Evolutionary conservation across 225 moss, liverwort and hornwort species (phyloP).

Genomic region (Anthoceros angustus): DNA sequence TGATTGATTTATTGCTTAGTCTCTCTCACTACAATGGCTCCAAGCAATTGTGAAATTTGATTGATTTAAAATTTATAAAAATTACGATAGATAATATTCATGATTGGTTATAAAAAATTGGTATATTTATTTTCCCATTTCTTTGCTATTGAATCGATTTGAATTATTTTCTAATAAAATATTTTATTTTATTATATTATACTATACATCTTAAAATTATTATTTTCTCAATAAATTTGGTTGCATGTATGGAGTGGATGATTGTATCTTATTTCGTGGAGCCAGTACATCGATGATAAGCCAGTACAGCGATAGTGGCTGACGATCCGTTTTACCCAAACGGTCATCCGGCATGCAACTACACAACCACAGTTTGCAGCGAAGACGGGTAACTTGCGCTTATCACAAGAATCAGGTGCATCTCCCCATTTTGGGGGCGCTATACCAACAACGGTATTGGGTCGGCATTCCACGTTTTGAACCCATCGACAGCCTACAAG

Average conservation of each 20-base stretch:
- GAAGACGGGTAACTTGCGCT: background rate
- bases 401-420: background rate
- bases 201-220: no score
- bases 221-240: no score
- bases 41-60: no score
- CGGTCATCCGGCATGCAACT: background rate
- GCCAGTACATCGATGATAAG: background rate
- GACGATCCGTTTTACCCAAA: background rate
- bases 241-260: constrained; percentile 1
- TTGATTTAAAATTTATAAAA: no score
- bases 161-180: no score
- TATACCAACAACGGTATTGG: background rate
- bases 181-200: no score
- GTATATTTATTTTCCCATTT: no score
- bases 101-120: no score
- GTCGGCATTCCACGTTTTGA: background rate
- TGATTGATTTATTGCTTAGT: no score
- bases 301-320: background rate
- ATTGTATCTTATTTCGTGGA: background rate
- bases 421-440: background rate
- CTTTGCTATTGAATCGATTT: no score
- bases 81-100: no score
- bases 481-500: background rate
- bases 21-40: no score
- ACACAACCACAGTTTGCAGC: constrained; percentile 1